Evolutionary conservation across 306 rosid genomes (phyloP).

Genomic region (Dryas alaskensis): DNA sequence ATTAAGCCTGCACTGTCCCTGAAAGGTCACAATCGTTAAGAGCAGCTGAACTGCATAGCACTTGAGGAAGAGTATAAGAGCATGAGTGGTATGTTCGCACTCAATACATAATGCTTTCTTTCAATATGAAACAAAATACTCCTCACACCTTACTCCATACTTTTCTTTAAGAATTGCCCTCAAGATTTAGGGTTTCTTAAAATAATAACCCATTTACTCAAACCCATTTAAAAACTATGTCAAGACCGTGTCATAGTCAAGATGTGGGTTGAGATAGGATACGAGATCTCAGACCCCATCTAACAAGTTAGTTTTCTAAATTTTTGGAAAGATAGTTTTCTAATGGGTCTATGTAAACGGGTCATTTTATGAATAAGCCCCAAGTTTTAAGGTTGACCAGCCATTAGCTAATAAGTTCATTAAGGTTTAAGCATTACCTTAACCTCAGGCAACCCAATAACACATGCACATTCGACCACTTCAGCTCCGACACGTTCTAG

Average conservation of each 20-base stretch:
- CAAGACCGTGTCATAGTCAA: too few species aligned
- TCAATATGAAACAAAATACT: neutral
- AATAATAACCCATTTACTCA: too few species aligned
- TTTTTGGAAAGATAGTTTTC: neutral
- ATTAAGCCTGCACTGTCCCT: slow-evolving; percentile 76
- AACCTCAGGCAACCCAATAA: slow-evolving; percentile 82
- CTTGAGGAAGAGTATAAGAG: neutral
- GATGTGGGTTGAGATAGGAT: too few species aligned
- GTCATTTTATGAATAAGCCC: neutral
- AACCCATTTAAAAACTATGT: too few species aligned
- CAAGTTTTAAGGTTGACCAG: neutral
- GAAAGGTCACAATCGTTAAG: slow-evolving; percentile 33
- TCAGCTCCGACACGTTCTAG: slow-evolving; percentile 84
- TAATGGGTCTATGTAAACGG: neutral
- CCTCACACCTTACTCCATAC: neutral
- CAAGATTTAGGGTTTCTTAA: neutral
- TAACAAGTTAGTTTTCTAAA: neutral
- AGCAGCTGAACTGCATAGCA: slow-evolving; percentile 18
- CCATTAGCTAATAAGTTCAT: neutral
- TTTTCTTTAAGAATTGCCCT: neutral
- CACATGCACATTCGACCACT: slow-evolving; percentile 96
- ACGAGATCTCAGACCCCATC: too few species aligned
- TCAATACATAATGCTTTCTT: neutral
- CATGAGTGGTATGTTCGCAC: neutral
- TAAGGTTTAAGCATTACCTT: slow-evolving; percentile 52